A percentile compares a stretch with the other conserved stretches of the same genome.
Conservation (phyloP, 805 yeast genomes). For the Ogataea ramenticola region DNA sequence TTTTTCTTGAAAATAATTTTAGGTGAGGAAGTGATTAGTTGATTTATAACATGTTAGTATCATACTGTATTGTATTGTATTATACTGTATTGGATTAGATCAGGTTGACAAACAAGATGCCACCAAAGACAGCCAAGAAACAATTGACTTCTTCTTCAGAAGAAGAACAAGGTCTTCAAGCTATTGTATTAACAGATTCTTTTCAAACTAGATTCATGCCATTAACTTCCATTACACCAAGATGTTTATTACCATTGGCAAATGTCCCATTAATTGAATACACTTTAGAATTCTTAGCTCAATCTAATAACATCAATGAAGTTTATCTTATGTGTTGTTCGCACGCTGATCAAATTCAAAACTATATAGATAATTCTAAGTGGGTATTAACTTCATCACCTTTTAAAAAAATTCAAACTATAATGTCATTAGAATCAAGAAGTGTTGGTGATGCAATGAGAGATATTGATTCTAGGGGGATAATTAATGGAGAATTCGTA, state of each 20-base stretch:
- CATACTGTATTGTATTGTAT: no score
- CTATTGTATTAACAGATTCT: conserved; percentile 90
- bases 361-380: conserved; percentile 66
- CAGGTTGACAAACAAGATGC: conserved; percentile 7
- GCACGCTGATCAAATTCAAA: conserved; percentile 83
- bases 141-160: conserved; percentile 24
- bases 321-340: conserved; percentile 86
- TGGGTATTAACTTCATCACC: conserved; percentile 72
- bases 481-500: conserved; percentile 84
- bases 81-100: no score
- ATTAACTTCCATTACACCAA: conserved; percentile 72
- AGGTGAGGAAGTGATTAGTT: no score
- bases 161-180: conserved; percentile 74
- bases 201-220: conserved; percentile 93
- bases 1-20: no score
- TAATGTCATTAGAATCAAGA: conserved; percentile 78
- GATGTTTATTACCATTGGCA: conserved; percentile 88
- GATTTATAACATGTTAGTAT: no score
- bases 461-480: conserved; percentile 85
- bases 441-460: conserved; percentile 98
- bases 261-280: conserved; percentile 92
- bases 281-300: conserved; percentile 88
- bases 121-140: conserved; percentile 16
- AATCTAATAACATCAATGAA: conserved; percentile 73
- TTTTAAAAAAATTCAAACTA: conserved; percentile 66